phyloP scores from a whole-genome alignment of 192 early-diverging fungal genomes.

The Gryganskiella cystojenkinii region DNA sequence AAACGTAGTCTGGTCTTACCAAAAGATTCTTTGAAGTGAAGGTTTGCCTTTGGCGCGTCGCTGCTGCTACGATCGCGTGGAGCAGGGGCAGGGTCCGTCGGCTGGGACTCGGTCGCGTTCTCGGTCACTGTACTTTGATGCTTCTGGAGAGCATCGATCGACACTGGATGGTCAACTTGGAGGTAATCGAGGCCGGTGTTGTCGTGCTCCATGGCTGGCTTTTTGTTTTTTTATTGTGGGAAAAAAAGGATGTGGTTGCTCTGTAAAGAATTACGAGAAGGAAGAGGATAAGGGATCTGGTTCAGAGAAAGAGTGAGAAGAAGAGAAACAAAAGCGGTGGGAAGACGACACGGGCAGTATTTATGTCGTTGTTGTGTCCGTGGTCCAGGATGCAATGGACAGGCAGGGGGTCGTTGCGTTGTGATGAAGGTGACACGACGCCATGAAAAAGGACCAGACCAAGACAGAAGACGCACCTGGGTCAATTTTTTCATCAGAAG shows the following conservation, averaged over 20 bases:
- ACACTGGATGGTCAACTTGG: slow-evolving; percentile 6
- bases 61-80: slow-evolving; percentile 38
- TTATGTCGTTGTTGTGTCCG: neutral
- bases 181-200: slow-evolving; percentile 12
- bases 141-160: slow-evolving; percentile 12
- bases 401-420: neutral
- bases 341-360: neutral
- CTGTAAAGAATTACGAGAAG: neutral
- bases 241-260: neutral
- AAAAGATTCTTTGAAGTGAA: neutral
- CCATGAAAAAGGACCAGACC: too few relatives aligned
- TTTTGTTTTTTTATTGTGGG: too few relatives aligned
- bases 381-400: neutral
- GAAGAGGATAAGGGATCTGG: too few relatives aligned
- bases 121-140: slow-evolving; percentile 33
- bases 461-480: too few relatives aligned
- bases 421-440: too few relatives aligned
- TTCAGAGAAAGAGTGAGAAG: slow-evolving; percentile 7
- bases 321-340: neutral
- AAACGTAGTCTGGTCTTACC: neutral
- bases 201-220: slow-evolving; percentile 20
- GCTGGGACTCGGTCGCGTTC: neutral
- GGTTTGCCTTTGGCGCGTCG: slow-evolving; percentile 34
- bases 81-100: neutral
- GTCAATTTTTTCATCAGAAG: too few relatives aligned